Evolutionary conservation across 1,284 basidiomycete genomes (phyloP), one percentile per base, ranked within the genome.

Genomic region (Megacollybia platyphylla): DNA sequence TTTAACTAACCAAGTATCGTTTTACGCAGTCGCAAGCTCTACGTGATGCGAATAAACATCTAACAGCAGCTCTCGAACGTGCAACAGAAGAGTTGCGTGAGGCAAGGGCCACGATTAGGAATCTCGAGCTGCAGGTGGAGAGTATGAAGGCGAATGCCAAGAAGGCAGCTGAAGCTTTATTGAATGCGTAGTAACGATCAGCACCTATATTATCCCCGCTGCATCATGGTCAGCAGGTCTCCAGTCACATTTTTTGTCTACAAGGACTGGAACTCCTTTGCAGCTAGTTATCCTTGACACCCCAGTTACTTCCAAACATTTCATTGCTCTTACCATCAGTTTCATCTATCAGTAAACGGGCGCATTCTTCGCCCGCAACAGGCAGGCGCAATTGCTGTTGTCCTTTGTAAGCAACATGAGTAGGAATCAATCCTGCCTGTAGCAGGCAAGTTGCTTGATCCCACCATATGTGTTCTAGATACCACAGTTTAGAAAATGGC

Each of bases 41-140:
- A 45, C 64, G 18, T 9, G 10, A 24, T 5, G 13, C 44, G 13
- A 15, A 45, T 1, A 39, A 34, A 20, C 34, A 73, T 15, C 81
- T 88, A 55, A 24, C 20, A 24, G 20, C 20, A 24, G 20, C 20
- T 24, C 20, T 24, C 20, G 20, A 87, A 87, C 51, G 63, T 65
- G 2, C 67, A 65, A 5, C 64, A 90, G 44, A 60, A 1, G 83
- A 87, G 51, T 67, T 90, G 36, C 71, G 84, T 27, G 85, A 87
- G 27, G 79, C 84, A 29, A 71, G 83, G 36, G 76, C 78, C 57
- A 75, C 84, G 61, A 88, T 91, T 44, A 66, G 87, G 47, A 80
- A 80, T 51, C 60, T 91, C 34, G 87, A 91, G 61, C 56, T 89
- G 43, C 82, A 89, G 62, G 73, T 90, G n/a, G 87, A 90, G 61